Conservation (phyloP, 305 asterid species). For the Solanum hybrid region DNA sequence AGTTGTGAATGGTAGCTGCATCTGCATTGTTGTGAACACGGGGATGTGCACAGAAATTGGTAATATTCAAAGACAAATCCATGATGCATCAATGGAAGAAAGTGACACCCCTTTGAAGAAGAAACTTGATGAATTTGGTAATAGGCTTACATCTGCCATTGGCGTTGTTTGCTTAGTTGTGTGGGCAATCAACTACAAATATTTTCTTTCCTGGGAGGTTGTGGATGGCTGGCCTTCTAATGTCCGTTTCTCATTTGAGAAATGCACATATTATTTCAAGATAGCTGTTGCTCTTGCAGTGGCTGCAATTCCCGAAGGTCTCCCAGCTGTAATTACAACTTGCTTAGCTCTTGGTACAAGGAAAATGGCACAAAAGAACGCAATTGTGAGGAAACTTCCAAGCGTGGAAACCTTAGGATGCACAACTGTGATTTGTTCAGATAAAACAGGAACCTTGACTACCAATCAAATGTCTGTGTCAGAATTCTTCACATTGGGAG, state of each 20-base stretch:
- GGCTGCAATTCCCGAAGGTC: constrained; percentile 94
- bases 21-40: constrained; percentile 49
- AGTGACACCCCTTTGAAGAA: constrained; percentile 72
- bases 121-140: constrained; percentile 86
- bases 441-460: constrained; percentile 85
- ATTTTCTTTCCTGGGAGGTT: constrained; percentile 67
- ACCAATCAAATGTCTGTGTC: constrained; percentile 89
- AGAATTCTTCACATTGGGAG: constrained; percentile 60
- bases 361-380: constrained; percentile 88
- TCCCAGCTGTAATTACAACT: constrained; percentile 83
- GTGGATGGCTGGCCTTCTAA: constrained; percentile 65
- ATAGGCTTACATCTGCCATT: constrained; percentile 59
- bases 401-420: constrained; percentile 93
- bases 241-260: constrained; percentile 63
- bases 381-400: constrained; percentile 77
- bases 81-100: constrained; percentile 77
- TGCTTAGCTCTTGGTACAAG: constrained; percentile 88
- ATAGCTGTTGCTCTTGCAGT: constrained; percentile 87
- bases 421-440: constrained; percentile 87
- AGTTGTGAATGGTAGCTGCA: constrained; percentile 70
- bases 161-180: constrained; percentile 67
- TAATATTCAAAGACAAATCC: constrained; percentile 70
- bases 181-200: constrained; percentile 74
- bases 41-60: constrained; percentile 89
- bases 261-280: constrained; percentile 78